phyloP scores from a whole-genome alignment of 176 grass and related monocot species.

The Melocanna baccifera region DNA sequence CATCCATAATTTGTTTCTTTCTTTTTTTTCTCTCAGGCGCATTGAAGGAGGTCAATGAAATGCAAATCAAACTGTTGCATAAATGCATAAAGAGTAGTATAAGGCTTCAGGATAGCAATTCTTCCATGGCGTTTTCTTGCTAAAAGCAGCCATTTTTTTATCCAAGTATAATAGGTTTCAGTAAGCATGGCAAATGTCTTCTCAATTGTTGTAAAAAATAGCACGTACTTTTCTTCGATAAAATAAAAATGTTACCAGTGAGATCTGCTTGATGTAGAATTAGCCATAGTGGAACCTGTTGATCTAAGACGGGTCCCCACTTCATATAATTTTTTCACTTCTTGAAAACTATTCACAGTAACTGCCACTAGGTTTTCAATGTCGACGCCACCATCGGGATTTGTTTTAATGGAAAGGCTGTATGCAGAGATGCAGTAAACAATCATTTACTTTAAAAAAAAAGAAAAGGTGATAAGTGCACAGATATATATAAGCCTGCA shows the following conservation, averaged over 20 bases:
- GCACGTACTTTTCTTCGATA: slow-evolving; percentile 8
- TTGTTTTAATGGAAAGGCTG: slow-evolving; percentile 82
- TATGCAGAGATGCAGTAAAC: slow-evolving; percentile 19
- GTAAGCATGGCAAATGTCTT: slow-evolving; percentile 4
- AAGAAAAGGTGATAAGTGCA: background rate
- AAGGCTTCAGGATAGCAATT: slow-evolving; percentile 18
- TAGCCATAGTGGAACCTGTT: slow-evolving; percentile 86
- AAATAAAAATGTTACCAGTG: slow-evolving; percentile 71
- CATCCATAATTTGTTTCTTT: slow-evolving; percentile 95
- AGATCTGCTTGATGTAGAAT: slow-evolving; percentile 92
- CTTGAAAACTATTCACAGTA: slow-evolving; percentile 68
- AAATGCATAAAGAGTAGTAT: slow-evolving; percentile 27
- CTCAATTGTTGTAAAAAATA: slow-evolving; percentile 1
- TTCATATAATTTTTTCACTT: slow-evolving; percentile 89
- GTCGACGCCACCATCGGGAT: slow-evolving; percentile 68
- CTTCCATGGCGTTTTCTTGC: slow-evolving; percentile 11
- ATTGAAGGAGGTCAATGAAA: slow-evolving; percentile 63
- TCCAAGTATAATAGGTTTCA: slow-evolving; percentile 7
- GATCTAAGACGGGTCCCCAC: slow-evolving; percentile 70
- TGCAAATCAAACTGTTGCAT: slow-evolving; percentile 81
- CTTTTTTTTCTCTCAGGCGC: slow-evolving; percentile 64
- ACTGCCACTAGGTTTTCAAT: slow-evolving; percentile 83
- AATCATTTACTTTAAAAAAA: slow-evolving; percentile 15
- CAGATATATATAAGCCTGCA: background rate
- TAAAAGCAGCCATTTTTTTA: background rate